Percentiles rank a stretch among this genome's conserved stretches.
Conservation (phyloP, 345 rosid species). For the Camelina hispida region DNA sequence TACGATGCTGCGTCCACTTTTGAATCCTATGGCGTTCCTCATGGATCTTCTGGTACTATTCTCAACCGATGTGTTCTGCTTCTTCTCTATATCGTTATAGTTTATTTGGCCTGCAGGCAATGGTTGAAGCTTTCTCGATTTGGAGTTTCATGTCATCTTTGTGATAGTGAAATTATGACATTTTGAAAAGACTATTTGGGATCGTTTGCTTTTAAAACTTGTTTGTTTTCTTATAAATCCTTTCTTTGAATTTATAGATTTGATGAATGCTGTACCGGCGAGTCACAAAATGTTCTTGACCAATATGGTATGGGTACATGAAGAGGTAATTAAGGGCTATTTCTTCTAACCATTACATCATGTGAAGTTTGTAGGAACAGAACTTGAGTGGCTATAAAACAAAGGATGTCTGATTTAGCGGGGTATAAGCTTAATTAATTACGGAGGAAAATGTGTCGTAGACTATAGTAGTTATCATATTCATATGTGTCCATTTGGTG, state of each 20-base stretch:
- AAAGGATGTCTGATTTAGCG: neutral
- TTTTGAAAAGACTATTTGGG: neutral
- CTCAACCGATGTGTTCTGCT: neutral
- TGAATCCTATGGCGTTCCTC: slow-evolving; percentile 74
- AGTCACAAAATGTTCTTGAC: slow-evolving; percentile 87
- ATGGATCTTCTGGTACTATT: slow-evolving; percentile 70
- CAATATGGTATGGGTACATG: slow-evolving; percentile 82
- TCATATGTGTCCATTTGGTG: neutral
- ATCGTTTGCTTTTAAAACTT: neutral
- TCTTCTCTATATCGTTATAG: neutral
- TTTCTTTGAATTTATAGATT: slow-evolving; percentile 48
- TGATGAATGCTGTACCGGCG: slow-evolving; percentile 75
- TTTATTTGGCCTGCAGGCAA: neutral
- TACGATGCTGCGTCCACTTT: slow-evolving; percentile 82
- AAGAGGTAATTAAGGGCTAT: slow-evolving; percentile 56
- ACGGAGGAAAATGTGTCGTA: neutral
- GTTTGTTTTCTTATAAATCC: neutral
- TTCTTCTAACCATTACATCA: neutral
- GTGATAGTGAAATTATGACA: slow-evolving; percentile 1
- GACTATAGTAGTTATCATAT: neutral
- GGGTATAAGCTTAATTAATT: neutral
- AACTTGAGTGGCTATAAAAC: neutral
- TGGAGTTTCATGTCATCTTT: neutral
- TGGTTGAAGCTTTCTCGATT: neutral
- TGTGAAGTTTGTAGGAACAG: neutral